These are phyloP conservation scores for Houttuynia cordata DNA, from an alignment of 164 flowering plant genomes.

Conservation along the genomic window DNA sequence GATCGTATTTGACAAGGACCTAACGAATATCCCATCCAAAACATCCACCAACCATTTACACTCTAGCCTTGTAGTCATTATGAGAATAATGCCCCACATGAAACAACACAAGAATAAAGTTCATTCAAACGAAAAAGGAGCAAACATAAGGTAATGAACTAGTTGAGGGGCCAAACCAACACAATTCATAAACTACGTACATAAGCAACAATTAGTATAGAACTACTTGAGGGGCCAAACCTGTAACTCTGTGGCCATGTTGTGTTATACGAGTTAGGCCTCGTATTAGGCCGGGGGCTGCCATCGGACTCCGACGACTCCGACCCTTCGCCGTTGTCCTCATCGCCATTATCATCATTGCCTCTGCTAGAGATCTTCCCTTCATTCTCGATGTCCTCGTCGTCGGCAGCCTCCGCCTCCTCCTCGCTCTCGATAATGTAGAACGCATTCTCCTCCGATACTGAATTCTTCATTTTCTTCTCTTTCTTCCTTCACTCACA, in stretches of 20 bases:
- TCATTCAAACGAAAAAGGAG: too few relatives aligned
- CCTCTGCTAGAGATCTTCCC: conserved; percentile 13
- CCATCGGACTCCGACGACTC: conserved; percentile 51
- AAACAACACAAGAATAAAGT: too few relatives aligned
- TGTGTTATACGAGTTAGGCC: conserved; percentile 57
- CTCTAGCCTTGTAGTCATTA: too few relatives aligned
- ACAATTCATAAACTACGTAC: too few relatives aligned
- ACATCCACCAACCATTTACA: too few relatives aligned
- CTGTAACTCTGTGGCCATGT: conserved; percentile 86
- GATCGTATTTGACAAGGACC: too few relatives aligned
- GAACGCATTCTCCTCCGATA: conserved; percentile 63
- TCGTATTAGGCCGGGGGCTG: conserved; percentile 29
- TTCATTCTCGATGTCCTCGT: conserved; percentile 2
- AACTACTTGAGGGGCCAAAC: conserved; percentile 11
- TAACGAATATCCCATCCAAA: too few relatives aligned
- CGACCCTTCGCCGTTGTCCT: conserved; percentile 45
- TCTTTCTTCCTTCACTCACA: too few relatives aligned
- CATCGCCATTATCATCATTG: conserved; percentile 2
- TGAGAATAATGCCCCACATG: too few relatives aligned
- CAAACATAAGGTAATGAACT: too few relatives aligned
- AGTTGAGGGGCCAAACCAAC: too few relatives aligned
- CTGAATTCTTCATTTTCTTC: conserved; percentile 61
- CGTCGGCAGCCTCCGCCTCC: conserved; percentile 30
- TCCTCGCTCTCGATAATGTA: conserved; percentile 78
- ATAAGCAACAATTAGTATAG: neutral